Evolutionary conservation across 371 early-diverging fungal genomes (phyloP).

Genomic region (Rhizopus microsporus): DNA sequence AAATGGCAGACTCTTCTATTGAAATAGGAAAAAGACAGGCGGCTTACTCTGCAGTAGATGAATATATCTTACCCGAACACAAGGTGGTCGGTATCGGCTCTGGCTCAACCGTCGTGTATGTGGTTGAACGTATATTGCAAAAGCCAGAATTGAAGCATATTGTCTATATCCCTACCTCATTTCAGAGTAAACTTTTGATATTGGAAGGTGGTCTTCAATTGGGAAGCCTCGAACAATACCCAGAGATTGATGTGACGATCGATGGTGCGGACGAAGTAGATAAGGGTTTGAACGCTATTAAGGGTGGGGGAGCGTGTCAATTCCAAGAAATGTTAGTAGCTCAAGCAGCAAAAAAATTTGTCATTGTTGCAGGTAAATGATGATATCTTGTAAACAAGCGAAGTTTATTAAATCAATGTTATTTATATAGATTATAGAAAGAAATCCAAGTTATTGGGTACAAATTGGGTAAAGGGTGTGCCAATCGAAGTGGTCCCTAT

Average conservation of each 20-base stretch:
- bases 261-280: constrained; percentile 95
- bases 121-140: constrained; percentile 73
- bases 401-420: constrained; percentile 45
- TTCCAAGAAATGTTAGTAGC: constrained; percentile 93
- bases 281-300: constrained; percentile 78
- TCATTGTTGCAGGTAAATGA: constrained; percentile 89
- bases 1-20: too few species aligned
- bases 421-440: constrained; percentile 83
- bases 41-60: too few species aligned
- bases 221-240: constrained; percentile 69
- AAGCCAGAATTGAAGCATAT: constrained; percentile 57
- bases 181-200: constrained; percentile 85
- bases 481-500: constrained; percentile 90
- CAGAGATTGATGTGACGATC: constrained; percentile 82
- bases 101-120: constrained; percentile 87
- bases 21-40: too few species aligned
- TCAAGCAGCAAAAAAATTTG: constrained; percentile 71
- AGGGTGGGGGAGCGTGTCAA: constrained; percentile 93
- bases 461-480: constrained; percentile 78
- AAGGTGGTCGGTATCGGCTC: constrained; percentile 83
- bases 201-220: constrained; percentile 65
- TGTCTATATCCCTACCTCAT: constrained; percentile 88
- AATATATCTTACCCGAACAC: too few species aligned
- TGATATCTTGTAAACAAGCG: constrained; percentile 22
- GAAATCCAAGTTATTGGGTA: constrained; percentile 73